Evolutionary conservation across 805 yeast genomes (phyloP), one percentile per base, ranked within the genome.

Genomic region (Zygotorulaspora chibaensis): DNA sequence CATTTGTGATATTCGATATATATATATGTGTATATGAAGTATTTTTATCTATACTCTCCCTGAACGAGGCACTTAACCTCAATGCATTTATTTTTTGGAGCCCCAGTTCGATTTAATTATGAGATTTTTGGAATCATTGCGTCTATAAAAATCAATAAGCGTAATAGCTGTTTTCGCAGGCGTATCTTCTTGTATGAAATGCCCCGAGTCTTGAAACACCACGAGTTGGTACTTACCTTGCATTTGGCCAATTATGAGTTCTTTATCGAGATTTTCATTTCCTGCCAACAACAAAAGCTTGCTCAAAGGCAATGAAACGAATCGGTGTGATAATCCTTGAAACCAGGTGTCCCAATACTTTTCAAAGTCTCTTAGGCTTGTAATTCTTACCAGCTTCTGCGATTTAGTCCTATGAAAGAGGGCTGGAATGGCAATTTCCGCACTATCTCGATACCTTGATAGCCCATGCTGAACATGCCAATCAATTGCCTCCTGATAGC

Each of bases 161-260:
- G 84, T 76, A 0, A 76, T 47, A 0, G 90, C 84, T 0, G 86
- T 74, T 55, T 83, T 84, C 3, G 60, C 66, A 0, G 97, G 93
- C 6, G 77, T 74, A 63, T 93, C 99, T 61, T 93, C 99, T 39
- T 93, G 99, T n/a, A 95, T 70, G 56, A 90, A 93, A 67, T 93
- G 99, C 1, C 98, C 97, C 2, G 89, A 72, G 44, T 82, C 84
- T 51, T 75, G 79, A 62, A 88, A 83, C 3, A 89, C 93, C 11
- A 87, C 81, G 34, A 93, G 73, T 66, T 95, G 99, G 64, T 84
- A 93, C 62, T 81, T 83, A 1, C 99, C 99, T 67, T 90, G 98
- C 99, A 93, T 93, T 66, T 95, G 99, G 0, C 97, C 99, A 42
- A 93, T 81, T 65, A 90, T 88, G 39, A 93, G 71, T 31, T 77